A percentile compares a stretch with the other conserved stretches of the same genome.
Conservation (phyloP, 257 asterid genomes). For the Cinchona pubescens region DNA sequence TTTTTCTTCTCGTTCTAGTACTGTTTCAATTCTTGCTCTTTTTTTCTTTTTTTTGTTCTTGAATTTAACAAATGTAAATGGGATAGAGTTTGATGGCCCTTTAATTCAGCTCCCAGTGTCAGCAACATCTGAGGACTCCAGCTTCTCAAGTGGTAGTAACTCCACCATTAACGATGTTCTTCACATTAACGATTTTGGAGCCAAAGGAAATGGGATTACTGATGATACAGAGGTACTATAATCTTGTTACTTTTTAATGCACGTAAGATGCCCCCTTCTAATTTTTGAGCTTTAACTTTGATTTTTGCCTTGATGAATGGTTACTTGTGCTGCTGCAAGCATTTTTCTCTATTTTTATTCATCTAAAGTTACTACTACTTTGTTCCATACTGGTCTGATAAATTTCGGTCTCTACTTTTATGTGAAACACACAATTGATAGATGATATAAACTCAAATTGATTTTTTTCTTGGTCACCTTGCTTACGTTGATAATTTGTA, state of each 20-base stretch:
- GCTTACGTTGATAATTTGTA: not conserved
- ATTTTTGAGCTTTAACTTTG: not conserved
- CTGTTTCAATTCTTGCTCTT: conserved; percentile 3
- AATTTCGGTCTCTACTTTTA: not conserved
- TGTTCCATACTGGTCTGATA: not conserved
- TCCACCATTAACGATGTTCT: conserved; percentile 20
- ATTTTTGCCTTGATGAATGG: not conserved
- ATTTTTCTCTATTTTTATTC: not conserved
- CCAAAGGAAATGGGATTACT: conserved; percentile 33
- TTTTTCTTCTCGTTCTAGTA: not conserved
- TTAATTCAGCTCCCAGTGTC: conserved; percentile 26
- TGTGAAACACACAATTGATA: not conserved
- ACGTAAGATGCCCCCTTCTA: not conserved
- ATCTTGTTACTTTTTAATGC: no score
- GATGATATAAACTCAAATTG: not conserved
- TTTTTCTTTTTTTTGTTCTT: not conserved
- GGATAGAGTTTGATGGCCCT: conserved; percentile 25
- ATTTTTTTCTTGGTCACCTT: not conserved
- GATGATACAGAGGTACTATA: conserved; percentile 34
- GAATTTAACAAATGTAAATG: conserved; percentile 18
- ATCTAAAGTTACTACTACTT: not conserved
- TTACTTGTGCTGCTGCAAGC: not conserved
- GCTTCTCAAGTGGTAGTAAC: not conserved
- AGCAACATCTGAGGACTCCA: conserved; percentile 16
- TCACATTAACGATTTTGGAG: conserved; percentile 36